Percentiles rank a stretch among this genome's conserved stretches.
Conservation (phyloP, 2,329 filamentous ascomycete species). For the Fusarium luffae region DNA sequence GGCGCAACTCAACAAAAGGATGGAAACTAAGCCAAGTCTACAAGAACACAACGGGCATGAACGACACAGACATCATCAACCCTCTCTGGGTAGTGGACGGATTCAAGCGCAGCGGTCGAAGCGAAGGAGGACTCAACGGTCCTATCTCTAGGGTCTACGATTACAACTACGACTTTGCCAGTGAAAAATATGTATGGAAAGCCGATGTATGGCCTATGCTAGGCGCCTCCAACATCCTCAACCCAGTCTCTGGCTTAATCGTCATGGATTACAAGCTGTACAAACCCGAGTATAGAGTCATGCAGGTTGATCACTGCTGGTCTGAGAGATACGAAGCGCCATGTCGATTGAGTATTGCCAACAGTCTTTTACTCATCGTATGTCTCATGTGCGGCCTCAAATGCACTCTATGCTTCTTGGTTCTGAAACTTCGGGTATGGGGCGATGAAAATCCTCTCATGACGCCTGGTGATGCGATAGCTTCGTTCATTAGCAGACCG, state of each 20-base stretch:
- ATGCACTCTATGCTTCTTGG: slow-evolving; percentile 13
- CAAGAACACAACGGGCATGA: background rate
- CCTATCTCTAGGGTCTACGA: accelerated
- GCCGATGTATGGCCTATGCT: accelerated
- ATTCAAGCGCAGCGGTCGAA: slow-evolving; percentile 3
- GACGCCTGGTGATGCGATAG: slow-evolving; percentile 34
- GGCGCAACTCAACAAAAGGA: slow-evolving; percentile 6
- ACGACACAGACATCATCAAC: background rate
- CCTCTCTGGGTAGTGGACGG: slow-evolving; percentile 12
- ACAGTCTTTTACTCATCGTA: slow-evolving; percentile 28
- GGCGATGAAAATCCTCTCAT: slow-evolving; percentile 20
- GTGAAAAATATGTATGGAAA: accelerated
- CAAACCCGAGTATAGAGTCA: slow-evolving; percentile 2
- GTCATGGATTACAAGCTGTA: background rate
- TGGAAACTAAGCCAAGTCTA: slow-evolving; percentile 27
- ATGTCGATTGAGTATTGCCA: slow-evolving; percentile 22
- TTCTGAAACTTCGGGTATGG: slow-evolving; percentile 22
- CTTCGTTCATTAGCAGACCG: slow-evolving; percentile 25
- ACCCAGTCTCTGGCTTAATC: slow-evolving; percentile 5
- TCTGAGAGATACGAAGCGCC: slow-evolving; percentile 23
- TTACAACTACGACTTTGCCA: accelerated
- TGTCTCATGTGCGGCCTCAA: slow-evolving; percentile 31
- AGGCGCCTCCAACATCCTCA: background rate
- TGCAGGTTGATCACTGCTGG: slow-evolving; percentile 17
- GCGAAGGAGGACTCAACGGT: too few species aligned